A percentile compares a stretch with the other conserved stretches of the same genome.
phyloP scores from a whole-genome alignment of 495 filamentous ascomycete species.

The Aspergillus bridgeri region DNA sequence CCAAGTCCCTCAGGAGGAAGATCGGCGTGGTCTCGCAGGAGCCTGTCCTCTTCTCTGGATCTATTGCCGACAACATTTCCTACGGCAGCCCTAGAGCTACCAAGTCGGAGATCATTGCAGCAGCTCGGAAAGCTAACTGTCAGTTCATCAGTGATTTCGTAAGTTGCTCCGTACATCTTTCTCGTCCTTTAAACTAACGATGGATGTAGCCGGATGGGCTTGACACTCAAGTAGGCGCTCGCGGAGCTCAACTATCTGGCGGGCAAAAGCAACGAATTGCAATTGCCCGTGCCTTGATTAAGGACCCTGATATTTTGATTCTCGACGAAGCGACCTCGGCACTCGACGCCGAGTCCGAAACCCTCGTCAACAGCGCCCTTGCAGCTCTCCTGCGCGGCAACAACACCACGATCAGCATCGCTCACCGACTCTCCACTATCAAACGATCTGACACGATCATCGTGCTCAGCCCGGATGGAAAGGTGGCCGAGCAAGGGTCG shows the following conservation, averaged over 20 bases:
- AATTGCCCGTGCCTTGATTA: slow-evolving; percentile 90
- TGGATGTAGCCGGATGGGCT: slow-evolving; percentile 72
- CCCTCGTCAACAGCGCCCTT: slow-evolving; percentile 87
- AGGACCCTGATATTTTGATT: slow-evolving; percentile 93
- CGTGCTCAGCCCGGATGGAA: slow-evolving; percentile 77
- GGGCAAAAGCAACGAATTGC: slow-evolving; percentile 98
- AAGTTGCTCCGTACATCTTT: slow-evolving; percentile 26
- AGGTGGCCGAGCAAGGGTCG: slow-evolving; percentile 83
- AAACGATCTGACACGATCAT: slow-evolving; percentile 92
- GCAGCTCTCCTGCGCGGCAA: slow-evolving; percentile 73
- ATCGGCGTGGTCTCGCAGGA: slow-evolving; percentile 96
- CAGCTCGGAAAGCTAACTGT: slow-evolving; percentile 93
- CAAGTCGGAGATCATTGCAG: slow-evolving; percentile 74
- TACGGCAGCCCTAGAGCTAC: slow-evolving; percentile 84
- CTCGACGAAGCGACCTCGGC: slow-evolving; percentile 93
- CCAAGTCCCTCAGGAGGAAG: slow-evolving; percentile 87
- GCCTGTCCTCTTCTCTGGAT: slow-evolving; percentile 92
- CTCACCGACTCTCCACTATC: slow-evolving; percentile 92
- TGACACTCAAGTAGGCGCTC: slow-evolving; percentile 87
- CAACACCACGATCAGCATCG: slow-evolving; percentile 95
- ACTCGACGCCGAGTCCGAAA: slow-evolving; percentile 96
- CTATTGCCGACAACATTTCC: slow-evolving; percentile 93
- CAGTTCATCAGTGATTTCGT: slow-evolving; percentile 92
- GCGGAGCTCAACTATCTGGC: slow-evolving; percentile 90
- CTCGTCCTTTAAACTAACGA: slow-evolving; percentile 11